Evolutionary conservation across 2,329 filamentous ascomycete species (phyloP), one percentile per base, ranked within the genome.

Genomic region (Calonectria hongkongensis): DNA sequence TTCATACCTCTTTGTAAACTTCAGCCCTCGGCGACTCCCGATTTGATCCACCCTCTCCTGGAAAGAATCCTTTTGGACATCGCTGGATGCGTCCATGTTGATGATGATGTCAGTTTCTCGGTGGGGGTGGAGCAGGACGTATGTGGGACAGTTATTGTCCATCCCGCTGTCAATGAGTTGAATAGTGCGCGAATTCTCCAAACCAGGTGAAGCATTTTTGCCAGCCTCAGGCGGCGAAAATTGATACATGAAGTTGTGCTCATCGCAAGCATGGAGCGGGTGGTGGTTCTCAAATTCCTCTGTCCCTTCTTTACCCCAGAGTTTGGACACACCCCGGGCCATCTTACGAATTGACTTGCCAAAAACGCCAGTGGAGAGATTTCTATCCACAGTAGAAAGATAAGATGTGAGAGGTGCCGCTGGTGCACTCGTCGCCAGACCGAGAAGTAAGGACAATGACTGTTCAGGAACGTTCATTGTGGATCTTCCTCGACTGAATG

Each of bases 101-200:
- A 72, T 72, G 18, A 72, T 72, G 16, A 72, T 62, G 25, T 72
- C 70, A 2, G 43, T 54, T 28, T 65, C 58, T 43, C 70, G 56
- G 6, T 47, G 30, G 4, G 70, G 70, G 27, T 72, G 65, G 16
- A 72, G 64, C 10, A 72, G 28, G 4, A 72, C 70, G 18, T 72
- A 72, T 15, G 70, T 72, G 7, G 70, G 65, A 25, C 65, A 72
- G 21, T 72, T 72, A 28, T 72, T 72, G 16, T 72, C 70, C 70
- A 72, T 68, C n/a, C 70, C 70, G 18, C 70, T 72, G 30, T 72
- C 70, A 54, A 72, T 68, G 3, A 72, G 65, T 43, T 72, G 65
- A 10, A 72, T 64, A 7, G 64, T 51, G 4, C 47, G 47, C 8
- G 70, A 68, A n/a, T 72, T 72, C 56, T 72, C 70, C n/a, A 72